A percentile compares a stretch with the other conserved stretches of the same genome.
These are phyloP conservation scores for Pseudogymnoascus sp. DNA, from an alignment of 2,329 filamentous ascomycete species.

Conservation along the genomic window DNA sequence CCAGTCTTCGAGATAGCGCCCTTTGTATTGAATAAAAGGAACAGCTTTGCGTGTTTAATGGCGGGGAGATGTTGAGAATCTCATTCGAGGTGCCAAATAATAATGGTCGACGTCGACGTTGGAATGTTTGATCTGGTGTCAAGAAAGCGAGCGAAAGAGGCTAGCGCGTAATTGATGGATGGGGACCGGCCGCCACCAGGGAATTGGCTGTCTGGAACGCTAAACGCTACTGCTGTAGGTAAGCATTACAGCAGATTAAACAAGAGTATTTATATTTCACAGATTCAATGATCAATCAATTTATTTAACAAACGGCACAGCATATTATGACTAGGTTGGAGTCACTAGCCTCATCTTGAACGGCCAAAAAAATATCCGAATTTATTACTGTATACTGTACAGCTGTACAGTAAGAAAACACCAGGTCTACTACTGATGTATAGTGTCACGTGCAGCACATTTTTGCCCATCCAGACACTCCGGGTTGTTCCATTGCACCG, in stretches of 20 bases:
- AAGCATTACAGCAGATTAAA: not conserved
- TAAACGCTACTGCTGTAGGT: not conserved
- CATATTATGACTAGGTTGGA: not conserved
- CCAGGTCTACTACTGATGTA: no score
- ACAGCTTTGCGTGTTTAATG: constrained; percentile 3
- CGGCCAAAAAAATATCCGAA: not conserved
- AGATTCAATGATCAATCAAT: not conserved
- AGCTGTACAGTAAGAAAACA: no score
- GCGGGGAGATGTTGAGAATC: not conserved
- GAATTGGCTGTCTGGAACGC: constrained; percentile 4
- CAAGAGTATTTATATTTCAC: not conserved
- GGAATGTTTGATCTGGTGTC: constrained; percentile 7
- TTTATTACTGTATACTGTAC: no score
- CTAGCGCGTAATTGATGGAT: constrained; percentile 3
- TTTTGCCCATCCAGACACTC: not conserved
- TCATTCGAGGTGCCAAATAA: not conserved
- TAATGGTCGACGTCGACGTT: not conserved
- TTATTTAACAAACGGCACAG: not conserved
- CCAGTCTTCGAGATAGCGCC: constrained; percentile 3
- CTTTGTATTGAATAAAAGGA: constrained; percentile 1
- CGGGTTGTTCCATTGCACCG: not conserved
- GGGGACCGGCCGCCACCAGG: not conserved
- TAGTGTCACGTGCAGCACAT: not conserved
- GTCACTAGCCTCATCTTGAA: not conserved
- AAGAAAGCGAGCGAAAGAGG: constrained; percentile 6